These are phyloP conservation scores for Fusarium nanum DNA, from an alignment of 2,329 filamentous ascomycete species.

Conservation along the genomic window DNA sequence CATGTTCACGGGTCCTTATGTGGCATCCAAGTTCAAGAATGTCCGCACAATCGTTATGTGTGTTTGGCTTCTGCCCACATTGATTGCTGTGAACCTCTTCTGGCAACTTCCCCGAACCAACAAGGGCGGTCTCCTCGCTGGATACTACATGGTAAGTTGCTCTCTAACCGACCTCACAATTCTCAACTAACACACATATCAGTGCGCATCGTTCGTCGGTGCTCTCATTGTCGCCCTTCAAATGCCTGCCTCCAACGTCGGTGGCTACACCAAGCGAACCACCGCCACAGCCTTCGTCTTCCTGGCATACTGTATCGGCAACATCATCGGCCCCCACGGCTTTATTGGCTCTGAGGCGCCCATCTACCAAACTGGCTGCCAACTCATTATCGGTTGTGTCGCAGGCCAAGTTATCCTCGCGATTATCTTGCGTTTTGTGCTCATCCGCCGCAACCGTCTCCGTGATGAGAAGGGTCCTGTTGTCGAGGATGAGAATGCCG, in stretches of 20 bases:
- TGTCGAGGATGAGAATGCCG: conserved; percentile 30
- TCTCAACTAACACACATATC: neutral
- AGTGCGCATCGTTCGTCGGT: conserved; percentile 60
- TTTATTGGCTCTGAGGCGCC: conserved; percentile 60
- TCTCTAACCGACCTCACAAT: accelerated
- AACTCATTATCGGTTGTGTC: conserved; percentile 46
- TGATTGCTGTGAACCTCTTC: conserved; percentile 60
- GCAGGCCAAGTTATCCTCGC: conserved; percentile 39
- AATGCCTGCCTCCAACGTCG: conserved; percentile 62
- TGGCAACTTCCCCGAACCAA: conserved; percentile 60
- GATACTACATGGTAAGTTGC: conserved; percentile 60
- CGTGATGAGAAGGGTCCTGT: conserved; percentile 41
- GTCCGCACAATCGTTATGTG: conserved; percentile 64
- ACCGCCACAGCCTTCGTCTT: conserved; percentile 62
- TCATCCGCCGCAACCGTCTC: conserved; percentile 43
- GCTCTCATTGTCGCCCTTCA: conserved; percentile 67
- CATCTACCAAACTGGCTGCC: conserved; percentile 64
- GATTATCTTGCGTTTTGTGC: conserved; percentile 32
- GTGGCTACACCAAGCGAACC: conserved; percentile 61
- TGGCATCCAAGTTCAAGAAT: conserved; percentile 64
- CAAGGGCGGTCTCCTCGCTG: conserved; percentile 61
- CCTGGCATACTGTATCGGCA: conserved; percentile 54
- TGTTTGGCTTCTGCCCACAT: conserved; percentile 62
- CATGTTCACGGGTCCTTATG: conserved; percentile 63
- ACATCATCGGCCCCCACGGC: conserved; percentile 49